Conservation (phyloP, 2,329 filamentous ascomycete genomes). For the Epichloe sibirici region DNA sequence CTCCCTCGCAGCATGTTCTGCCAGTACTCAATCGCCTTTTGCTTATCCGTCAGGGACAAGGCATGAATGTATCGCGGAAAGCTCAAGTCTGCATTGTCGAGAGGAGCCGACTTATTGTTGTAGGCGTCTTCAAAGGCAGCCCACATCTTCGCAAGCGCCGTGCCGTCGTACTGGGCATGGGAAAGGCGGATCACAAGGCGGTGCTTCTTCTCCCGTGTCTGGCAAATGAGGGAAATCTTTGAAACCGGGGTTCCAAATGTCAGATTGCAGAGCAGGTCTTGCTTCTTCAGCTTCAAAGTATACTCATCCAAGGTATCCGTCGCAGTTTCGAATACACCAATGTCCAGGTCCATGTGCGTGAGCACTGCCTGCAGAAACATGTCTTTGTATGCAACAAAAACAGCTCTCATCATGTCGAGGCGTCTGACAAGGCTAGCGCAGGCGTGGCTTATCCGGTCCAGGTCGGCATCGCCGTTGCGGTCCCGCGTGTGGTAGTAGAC, state of each 20-base stretch:
- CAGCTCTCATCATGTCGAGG: constrained; percentile 3
- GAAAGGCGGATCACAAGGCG: constrained; percentile 1
- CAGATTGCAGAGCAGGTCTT: not conserved
- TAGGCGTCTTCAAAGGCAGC: not conserved
- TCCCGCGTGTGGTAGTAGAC: constrained; percentile 5
- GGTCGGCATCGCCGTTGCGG: not conserved
- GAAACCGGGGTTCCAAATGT: not conserved
- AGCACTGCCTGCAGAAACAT: constrained; percentile 1
- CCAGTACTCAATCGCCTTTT: not conserved
- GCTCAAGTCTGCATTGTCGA: not conserved
- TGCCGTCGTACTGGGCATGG: constrained; percentile 3
- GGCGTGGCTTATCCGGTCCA: not conserved
- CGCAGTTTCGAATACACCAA: not conserved
- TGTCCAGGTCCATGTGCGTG: not conserved
- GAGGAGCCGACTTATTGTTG: not conserved
- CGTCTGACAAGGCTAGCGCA: not conserved
- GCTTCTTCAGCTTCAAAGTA: constrained; percentile 1
- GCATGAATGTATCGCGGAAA: not conserved
- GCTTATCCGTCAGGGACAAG: not conserved
- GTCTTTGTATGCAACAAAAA: constrained; percentile 3
- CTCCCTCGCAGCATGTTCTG: constrained; percentile 1
- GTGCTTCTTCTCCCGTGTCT: not conserved
- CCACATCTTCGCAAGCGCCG: constrained; percentile 2
- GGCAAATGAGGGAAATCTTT: not conserved
- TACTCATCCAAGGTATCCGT: not conserved